A percentile compares a stretch with the other conserved stretches of the same genome.
These are phyloP conservation scores for Pythium scleroteichum DNA, from an alignment of 352 stramenopile species.

Conservation along the genomic window DNA sequence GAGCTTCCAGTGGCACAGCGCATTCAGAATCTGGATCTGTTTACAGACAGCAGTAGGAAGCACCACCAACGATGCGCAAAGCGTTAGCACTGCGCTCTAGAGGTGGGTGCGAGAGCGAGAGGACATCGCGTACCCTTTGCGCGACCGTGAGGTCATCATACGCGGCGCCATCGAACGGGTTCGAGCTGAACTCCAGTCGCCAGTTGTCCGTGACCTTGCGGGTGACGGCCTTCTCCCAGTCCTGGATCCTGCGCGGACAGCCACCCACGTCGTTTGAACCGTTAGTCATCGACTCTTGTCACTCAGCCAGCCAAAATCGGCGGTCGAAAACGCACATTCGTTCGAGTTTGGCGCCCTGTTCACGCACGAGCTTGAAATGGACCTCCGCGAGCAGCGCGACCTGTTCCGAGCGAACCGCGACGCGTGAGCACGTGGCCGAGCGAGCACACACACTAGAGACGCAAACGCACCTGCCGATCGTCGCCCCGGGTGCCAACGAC, in stretches of 20 bases:
- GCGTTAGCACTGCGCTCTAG: neutral
- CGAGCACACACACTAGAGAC: neutral
- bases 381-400: constrained; percentile 72
- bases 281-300: neutral
- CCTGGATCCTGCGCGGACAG: constrained; percentile 58
- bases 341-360: constrained; percentile 78
- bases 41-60: neutral
- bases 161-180: constrained; percentile 56
- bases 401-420: constrained; percentile 30
- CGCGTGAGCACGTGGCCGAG: constrained; percentile 14
- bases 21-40: constrained; percentile 77
- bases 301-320: neutral
- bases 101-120: neutral
- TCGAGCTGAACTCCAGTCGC: constrained; percentile 59
- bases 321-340: constrained; percentile 56
- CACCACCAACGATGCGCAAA: neutral
- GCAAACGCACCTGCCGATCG: constrained; percentile 43
- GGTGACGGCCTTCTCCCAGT: constrained; percentile 78
- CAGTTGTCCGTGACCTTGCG: constrained; percentile 81
- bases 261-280: constrained; percentile 7
- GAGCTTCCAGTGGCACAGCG: constrained; percentile 82
- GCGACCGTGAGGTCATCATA: constrained; percentile 65
- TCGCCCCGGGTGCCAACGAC: constrained; percentile 44
- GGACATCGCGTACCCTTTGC: constrained; percentile 43
- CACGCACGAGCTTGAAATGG: constrained; percentile 78